These are phyloP conservation scores for Cryphonectria carpinicola DNA, from an alignment of 2,329 filamentous ascomycete genomes.

Conservation along the genomic window DNA sequence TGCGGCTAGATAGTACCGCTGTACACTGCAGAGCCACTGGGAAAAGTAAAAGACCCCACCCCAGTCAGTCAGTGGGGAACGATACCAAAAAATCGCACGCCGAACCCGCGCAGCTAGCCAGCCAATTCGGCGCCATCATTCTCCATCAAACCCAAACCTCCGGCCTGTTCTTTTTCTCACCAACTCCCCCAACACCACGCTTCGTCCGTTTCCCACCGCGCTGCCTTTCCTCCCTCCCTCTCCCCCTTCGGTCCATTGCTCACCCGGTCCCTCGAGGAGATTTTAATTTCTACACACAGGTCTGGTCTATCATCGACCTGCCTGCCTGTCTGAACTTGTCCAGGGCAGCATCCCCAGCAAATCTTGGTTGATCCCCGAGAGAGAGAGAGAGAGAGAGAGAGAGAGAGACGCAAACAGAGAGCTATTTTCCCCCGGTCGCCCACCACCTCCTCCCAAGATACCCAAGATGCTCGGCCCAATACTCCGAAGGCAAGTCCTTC, in stretches of 20 bases:
- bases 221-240: conserved; percentile 15
- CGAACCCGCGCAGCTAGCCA: conserved; percentile 24
- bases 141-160: conserved; percentile 22
- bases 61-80: not conserved
- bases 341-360: conserved; percentile 24
- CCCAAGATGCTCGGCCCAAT: conserved; percentile 65
- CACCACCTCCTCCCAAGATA: conserved; percentile 9
- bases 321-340: conserved; percentile 31
- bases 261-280: conserved; percentile 22
- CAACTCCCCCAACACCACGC: conserved; percentile 18
- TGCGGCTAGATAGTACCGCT: not conserved
- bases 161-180: conserved; percentile 17
- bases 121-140: conserved; percentile 17
- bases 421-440: conserved; percentile 32
- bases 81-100: conserved; percentile 28
- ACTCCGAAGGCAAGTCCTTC: conserved; percentile 65
- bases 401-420: conserved; percentile 21
- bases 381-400: not conserved
- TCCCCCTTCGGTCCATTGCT: conserved; percentile 24
- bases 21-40: not conserved
- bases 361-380: conserved; percentile 28
- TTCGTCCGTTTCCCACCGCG: conserved; percentile 26
- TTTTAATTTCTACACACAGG: conserved; percentile 12
- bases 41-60: not conserved
- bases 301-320: conserved; percentile 27